Conservation (phyloP, 2,329 filamentous ascomycete species). For the Tympanopsis confertula region DNA sequence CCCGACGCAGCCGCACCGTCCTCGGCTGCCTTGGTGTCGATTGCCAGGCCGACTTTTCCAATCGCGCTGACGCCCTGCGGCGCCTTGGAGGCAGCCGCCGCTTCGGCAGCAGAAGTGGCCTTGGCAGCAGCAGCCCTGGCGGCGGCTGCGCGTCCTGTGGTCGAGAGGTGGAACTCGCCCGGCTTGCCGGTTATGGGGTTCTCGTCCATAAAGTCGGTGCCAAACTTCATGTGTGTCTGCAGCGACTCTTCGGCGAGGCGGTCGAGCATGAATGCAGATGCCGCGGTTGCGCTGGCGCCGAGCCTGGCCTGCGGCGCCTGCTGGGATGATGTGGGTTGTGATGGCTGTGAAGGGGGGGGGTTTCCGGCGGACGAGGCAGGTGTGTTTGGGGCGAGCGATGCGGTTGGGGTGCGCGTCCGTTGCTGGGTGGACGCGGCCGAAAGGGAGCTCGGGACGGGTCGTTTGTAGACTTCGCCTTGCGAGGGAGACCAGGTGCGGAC, state of each 20-base stretch:
- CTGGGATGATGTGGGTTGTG: constrained; percentile 11
- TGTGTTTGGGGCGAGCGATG: constrained; percentile 5
- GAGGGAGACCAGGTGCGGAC: background rate
- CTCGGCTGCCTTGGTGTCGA: background rate
- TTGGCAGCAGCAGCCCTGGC: background rate
- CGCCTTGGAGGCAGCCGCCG: background rate
- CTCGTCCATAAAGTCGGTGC: constrained; percentile 56
- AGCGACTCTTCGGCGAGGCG: constrained; percentile 46
- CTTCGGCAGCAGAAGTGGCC: background rate
- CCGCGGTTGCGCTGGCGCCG: constrained; percentile 19
- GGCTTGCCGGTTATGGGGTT: constrained; percentile 57
- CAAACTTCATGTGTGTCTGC: constrained; percentile 42
- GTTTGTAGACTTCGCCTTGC: background rate
- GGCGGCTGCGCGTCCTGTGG: constrained; percentile 35
- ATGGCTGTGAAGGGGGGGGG: constrained; percentile 9
- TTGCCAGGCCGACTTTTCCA: background rate
- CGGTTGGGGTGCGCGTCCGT: background rate
- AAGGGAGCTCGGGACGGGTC: no score
- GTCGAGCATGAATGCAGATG: constrained; percentile 24
- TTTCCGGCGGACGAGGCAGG: constrained; percentile 7
- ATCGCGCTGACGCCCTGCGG: background rate
- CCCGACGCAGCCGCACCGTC: no score
- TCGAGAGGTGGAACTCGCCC: constrained; percentile 53
- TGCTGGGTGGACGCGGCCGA: background rate
- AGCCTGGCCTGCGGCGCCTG: constrained; percentile 12